Percentiles rank a stretch among this genome's conserved stretches.
Evolutionary conservation across 352 stramenopile species (phyloP).

Genomic region (Peronospora destructor): DNA sequence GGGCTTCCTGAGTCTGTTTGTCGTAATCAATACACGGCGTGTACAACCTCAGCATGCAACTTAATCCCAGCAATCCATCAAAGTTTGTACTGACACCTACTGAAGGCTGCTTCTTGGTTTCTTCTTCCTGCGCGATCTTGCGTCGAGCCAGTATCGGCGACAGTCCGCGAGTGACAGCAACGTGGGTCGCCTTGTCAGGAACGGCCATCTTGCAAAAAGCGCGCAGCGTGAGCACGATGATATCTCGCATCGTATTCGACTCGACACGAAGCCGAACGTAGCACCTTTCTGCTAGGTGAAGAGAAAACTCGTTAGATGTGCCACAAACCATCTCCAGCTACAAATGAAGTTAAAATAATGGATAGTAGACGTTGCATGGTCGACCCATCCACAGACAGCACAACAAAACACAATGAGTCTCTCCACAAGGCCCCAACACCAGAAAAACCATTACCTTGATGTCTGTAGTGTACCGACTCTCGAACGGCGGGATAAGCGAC

Average conservation of each 20-base stretch:
- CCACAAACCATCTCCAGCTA: constrained; percentile 54
- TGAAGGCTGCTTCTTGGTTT: constrained; percentile 34
- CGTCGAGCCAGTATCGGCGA: constrained; percentile 67
- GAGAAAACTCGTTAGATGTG: constrained; percentile 59
- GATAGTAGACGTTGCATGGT: constrained; percentile 5
- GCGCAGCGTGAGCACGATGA: constrained; percentile 75
- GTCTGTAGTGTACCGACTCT: constrained; percentile 63
- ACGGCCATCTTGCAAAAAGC: constrained; percentile 66
- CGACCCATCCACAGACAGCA: constrained; percentile 8
- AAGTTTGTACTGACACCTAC: constrained; percentile 45
- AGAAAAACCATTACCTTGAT: constrained; percentile 40
- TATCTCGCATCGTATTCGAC: constrained; percentile 67
- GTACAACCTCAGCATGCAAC: constrained; percentile 53
- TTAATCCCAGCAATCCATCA: constrained; percentile 38
- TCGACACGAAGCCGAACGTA: constrained; percentile 67
- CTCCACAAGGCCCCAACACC: background rate
- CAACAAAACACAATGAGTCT: constrained; percentile 12
- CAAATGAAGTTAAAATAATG: constrained; percentile 1
- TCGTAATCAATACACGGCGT: constrained; percentile 44
- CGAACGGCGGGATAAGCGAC: constrained; percentile 69
- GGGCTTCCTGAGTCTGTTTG: constrained; percentile 31
- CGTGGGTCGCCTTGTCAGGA: constrained; percentile 36
- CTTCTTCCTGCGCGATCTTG: constrained; percentile 40
- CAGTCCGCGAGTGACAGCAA: constrained; percentile 40
- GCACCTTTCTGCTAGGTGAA: constrained; percentile 48